Base-by-base conservation (phyloP, 2,329 filamentous ascomycete species). In the Akanthomyces muscarius region DNA sequence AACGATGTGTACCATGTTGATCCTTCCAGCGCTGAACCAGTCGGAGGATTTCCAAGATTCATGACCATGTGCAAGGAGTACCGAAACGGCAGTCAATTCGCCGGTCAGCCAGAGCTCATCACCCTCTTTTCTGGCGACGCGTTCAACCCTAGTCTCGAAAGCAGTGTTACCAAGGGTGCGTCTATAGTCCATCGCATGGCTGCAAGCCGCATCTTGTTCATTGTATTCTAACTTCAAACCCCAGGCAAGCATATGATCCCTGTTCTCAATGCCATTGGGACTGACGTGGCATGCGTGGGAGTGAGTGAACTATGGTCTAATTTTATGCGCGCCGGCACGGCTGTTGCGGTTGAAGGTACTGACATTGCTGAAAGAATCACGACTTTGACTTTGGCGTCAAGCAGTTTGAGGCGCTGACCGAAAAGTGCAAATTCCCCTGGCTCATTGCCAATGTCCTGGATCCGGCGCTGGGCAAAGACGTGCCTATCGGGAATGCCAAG, bases 1-100 rank as follows among this genome's bases (percentile, higher is more conserved):
- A 97, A 97, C 75, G 92, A 97, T 76, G 92, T 97, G 65, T 97
- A 97, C 75, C 93, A 97, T 70, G 85, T 97, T 61, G 92, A 96
- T 68, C 72, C 77, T 2, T 81, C 81, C 2, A 92, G 90, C 30
- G 86, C 89, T 18, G 91, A 96, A 71, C 93, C 93, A 1, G 86
- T 92, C 2, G 93, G 93, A 33, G 93, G 93, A 21, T 83, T 90
- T 48, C 81, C 90, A 36, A 84, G 93, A 54, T 97, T 97, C 76
- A 88, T 95, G 73, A 89, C 87, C 4, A 78, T 95, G 30, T 82
- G 89, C 67, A 87, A 91, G 64, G 83, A 93, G 73, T 97, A 97
- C 72, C 86, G 86, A 57, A 75, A 83, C 2, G 81, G 84, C 57
- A 74, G 82, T 48, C 79, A 79, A 56, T 95, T 85, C 72, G 73